Percentiles rank a stretch among this genome's conserved stretches.
Conservation (phyloP, 345 rosid genomes). For the Corymbia maculata region DNA sequence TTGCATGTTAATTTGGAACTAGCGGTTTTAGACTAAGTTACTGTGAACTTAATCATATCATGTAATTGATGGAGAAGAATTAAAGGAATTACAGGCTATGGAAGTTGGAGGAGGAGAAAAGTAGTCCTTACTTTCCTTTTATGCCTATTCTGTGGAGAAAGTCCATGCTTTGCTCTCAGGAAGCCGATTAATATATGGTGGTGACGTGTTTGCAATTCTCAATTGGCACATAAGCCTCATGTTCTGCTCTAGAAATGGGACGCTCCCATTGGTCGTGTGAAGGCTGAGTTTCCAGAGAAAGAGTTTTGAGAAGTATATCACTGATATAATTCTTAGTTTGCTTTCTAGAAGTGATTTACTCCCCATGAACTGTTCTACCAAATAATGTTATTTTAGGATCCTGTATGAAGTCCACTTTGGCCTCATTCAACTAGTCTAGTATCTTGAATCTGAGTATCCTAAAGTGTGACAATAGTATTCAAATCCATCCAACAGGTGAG, state of each 20-base stretch:
- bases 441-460: neutral
- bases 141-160: neutral
- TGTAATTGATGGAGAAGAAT: neutral
- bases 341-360: neutral
- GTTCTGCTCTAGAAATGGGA: neutral
- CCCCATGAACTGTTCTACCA: neutral
- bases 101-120: neutral
- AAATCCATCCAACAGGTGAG: slow-evolving; percentile 38
- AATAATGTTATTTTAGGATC: neutral
- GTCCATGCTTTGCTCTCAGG: neutral
- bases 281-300: neutral
- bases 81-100: neutral
- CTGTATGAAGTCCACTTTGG: neutral
- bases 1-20: neutral
- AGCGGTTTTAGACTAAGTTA: neutral
- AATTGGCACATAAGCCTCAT: neutral
- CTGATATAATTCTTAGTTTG: neutral
- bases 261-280: fast-evolving
- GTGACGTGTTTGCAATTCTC: neutral
- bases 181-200: neutral
- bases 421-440: neutral
- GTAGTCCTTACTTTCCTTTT: neutral
- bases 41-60: neutral
- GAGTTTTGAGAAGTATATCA: neutral
- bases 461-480: neutral